Conservation (phyloP, 2,329 filamentous ascomycete species). For the Chaetomium globosum region DNA sequence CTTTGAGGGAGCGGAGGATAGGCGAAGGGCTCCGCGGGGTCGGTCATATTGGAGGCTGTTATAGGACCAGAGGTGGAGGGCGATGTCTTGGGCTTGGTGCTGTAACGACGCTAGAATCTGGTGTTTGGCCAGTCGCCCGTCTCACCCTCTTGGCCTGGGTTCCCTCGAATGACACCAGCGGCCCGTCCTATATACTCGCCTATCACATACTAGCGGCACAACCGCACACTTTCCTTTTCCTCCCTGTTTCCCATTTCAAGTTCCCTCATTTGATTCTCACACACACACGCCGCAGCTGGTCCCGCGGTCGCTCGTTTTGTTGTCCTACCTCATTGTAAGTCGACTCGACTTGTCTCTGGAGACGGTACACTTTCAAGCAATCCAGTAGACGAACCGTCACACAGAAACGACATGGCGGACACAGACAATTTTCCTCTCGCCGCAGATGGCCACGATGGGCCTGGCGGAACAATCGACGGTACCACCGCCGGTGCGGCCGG, state of each 20-base stretch:
- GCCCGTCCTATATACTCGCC: conserved; percentile 18
- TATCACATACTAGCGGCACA: conserved; percentile 13
- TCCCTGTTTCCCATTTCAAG: not conserved
- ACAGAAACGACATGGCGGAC: conserved; percentile 44
- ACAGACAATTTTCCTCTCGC: conserved; percentile 50
- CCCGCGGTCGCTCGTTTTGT: conserved; percentile 20
- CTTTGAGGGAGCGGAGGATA: not conserved
- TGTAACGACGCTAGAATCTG: conserved; percentile 5
- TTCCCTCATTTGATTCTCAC: conserved; percentile 4
- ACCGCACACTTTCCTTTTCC: not conserved
- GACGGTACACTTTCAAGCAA: not conserved
- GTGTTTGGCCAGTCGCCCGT: conserved; percentile 16
- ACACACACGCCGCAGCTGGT: conserved; percentile 26
- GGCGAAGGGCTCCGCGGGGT: conserved; percentile 1
- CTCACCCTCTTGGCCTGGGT: conserved; percentile 4
- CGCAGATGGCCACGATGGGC: conserved; percentile 46
- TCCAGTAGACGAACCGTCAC: conserved; percentile 1
- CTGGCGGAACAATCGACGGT: conserved; percentile 46
- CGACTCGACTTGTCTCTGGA: conserved; percentile 2
- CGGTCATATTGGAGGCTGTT: not conserved
- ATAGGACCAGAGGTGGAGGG: not conserved
- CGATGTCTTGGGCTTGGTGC: not conserved
- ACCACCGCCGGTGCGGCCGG: conserved; percentile 68
- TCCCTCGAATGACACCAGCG: not conserved
- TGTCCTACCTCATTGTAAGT: conserved; percentile 2